Evolutionary conservation across 495 filamentous ascomycete genomes (phyloP).

Genomic region (Talaromyces borbonicus): DNA sequence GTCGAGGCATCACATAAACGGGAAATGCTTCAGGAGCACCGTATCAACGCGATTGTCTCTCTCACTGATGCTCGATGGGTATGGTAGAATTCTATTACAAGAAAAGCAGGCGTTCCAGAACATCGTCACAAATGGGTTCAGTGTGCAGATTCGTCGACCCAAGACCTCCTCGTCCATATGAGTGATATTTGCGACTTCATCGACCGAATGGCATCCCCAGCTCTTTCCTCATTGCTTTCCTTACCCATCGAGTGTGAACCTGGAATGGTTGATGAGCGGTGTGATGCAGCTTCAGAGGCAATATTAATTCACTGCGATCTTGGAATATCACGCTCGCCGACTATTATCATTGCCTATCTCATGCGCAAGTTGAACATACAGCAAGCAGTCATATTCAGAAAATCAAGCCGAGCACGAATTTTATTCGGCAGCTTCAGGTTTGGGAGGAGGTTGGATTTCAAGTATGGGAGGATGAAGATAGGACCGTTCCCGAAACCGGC

Average conservation of each 20-base stretch:
- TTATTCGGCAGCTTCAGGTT: slow-evolving; percentile 18
- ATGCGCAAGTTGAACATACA: too few species aligned
- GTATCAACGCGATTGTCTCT: slow-evolving; percentile 28
- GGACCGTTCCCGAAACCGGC: slow-evolving; percentile 19
- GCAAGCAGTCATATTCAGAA: too few species aligned
- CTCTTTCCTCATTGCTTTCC: slow-evolving; percentile 10
- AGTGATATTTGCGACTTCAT: slow-evolving; percentile 31
- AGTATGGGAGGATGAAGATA: slow-evolving; percentile 23
- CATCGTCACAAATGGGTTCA: slow-evolving; percentile 23
- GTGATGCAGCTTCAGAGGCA: slow-evolving; percentile 11
- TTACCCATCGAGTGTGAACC: slow-evolving; percentile 12
- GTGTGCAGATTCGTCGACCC: slow-evolving; percentile 24
- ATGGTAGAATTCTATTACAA: slow-evolving; percentile 17
- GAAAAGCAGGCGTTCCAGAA: slow-evolving; percentile 20
- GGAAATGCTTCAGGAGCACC: slow-evolving; percentile 19
- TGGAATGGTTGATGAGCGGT: slow-evolving; percentile 7
- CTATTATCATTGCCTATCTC: slow-evolving; percentile 22
- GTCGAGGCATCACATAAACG: slow-evolving; percentile 17
- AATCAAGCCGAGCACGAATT: slow-evolving; percentile 17
- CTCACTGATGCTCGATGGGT: slow-evolving; percentile 18
- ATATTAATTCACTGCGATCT: slow-evolving; percentile 27
- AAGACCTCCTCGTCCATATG: slow-evolving; percentile 25
- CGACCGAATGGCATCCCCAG: slow-evolving; percentile 20
- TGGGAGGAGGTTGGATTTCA: slow-evolving; percentile 24
- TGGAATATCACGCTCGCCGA: slow-evolving; percentile 28